Evolutionary conservation across 208 protist species (phyloP), one percentile per base, ranked within the genome.

Genomic region (Leishmania tarentolae): DNA sequence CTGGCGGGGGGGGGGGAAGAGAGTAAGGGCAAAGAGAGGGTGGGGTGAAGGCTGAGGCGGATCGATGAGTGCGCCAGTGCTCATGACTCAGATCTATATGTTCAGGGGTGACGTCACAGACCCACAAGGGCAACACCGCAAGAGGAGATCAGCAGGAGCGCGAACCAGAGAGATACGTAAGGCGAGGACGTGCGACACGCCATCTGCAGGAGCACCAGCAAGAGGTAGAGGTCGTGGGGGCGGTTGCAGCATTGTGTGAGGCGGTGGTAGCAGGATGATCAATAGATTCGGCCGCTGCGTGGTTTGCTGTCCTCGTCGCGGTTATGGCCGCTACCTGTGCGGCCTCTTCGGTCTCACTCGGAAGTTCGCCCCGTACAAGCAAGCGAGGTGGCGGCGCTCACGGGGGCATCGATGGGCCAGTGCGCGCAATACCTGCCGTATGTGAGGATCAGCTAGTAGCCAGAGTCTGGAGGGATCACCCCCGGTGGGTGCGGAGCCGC

Each of bases 321-420:
- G 35, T 42, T 35, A 17, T 42, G 21, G 63, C 63, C 11, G 63
- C 63, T 44, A 42, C 37, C 63, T 35, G 35, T 3, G 63, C 66
- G 24, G 35, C 15, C 46, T 15, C 77, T 42, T 71, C 17, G 56
- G 56, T 61, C 24, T 11, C 56, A n/a, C 28, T 31, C 17, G 56
- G 44, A 37, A 81, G 28, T 15, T 79, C 79, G 15, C 76, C 72
- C 68, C 83, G n/a, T 79, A 44, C 74, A 82, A 56, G 81, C 83
- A 4, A 83, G 76, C 0, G 83, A 87, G 21, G 76, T 80, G 61
- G 63, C 24, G 61, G 63, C 24, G 13, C n/a, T 61, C 24, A 31
- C 56, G n/a, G 24, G 24, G 56, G n/a, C 56, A 61, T 61, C 56
- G 19, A 50, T 46, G 13, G 56, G 56, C 13, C 9, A 24, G 56